These are phyloP conservation scores for Candida smagusa DNA, from an alignment of 1,139 yeast genomes.

Conservation along the genomic window DNA sequence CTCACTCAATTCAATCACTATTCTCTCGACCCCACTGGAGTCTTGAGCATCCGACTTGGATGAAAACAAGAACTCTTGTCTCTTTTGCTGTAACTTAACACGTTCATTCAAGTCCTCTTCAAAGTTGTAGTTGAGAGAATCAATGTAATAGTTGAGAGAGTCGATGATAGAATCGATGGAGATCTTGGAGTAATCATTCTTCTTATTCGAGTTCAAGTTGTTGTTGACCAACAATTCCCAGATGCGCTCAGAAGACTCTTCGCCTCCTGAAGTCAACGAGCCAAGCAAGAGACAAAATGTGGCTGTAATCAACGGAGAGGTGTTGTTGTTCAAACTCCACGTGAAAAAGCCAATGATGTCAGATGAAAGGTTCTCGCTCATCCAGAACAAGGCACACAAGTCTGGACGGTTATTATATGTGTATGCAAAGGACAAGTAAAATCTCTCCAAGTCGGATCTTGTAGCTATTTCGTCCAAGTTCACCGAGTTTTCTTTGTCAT, in stretches of 20 bases:
- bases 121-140: conserved; percentile 45
- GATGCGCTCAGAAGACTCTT: conserved; percentile 42
- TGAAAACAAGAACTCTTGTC: conserved; percentile 37
- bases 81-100: conserved; percentile 30
- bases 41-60: conserved; percentile 13
- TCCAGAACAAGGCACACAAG: conserved; percentile 67
- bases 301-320: conserved; percentile 77
- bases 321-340: conserved; percentile 84
- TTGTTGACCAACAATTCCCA: conserved; percentile 41
- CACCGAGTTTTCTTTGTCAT: conserved; percentile 13
- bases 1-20: conserved; percentile 63
- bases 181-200: conserved; percentile 42
- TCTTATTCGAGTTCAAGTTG: conserved; percentile 26
- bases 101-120: conserved; percentile 35
- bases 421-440: conserved; percentile 74
- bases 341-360: conserved; percentile 68
- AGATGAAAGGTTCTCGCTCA: conserved; percentile 46
- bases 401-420: conserved; percentile 62
- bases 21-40: conserved; percentile 17
- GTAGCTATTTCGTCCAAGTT: conserved; percentile 57
- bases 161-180: conserved; percentile 61
- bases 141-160: conserved; percentile 54
- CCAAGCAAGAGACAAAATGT: conserved; percentile 78
- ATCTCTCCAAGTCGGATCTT: conserved; percentile 83
- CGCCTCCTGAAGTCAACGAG: conserved; percentile 63